Percentiles rank a stretch among this genome's conserved stretches.
Evolutionary conservation across 257 asterid genomes (phyloP).

Genomic region (Petunia axillaris): DNA sequence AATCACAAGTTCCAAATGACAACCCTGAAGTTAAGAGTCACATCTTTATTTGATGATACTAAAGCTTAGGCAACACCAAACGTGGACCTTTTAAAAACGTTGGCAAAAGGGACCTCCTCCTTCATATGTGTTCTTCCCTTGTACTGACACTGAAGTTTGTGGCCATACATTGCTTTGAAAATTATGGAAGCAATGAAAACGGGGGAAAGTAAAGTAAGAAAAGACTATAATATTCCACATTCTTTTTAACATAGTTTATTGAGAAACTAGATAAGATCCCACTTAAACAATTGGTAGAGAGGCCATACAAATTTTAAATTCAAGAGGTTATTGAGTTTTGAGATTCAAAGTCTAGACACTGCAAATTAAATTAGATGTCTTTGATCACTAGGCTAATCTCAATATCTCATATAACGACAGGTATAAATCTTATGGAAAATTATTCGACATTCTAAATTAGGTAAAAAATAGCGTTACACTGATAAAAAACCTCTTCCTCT

Average conservation of each 20-base stretch:
- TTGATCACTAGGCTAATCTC: background rate
- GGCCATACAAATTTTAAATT: too few species aligned
- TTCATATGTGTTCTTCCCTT: constrained; percentile 1
- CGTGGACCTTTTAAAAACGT: background rate
- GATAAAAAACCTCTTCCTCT: background rate
- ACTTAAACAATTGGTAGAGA: too few species aligned
- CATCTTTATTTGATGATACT: constrained; percentile 47
- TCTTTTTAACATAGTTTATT: too few species aligned
- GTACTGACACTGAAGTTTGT: constrained; percentile 23
- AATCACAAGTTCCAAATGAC: constrained; percentile 36
- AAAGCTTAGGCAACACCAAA: constrained; percentile 34
- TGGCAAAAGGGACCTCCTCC: constrained; percentile 27
- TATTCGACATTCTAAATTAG: too few species aligned
- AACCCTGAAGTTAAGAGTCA: constrained; percentile 30
- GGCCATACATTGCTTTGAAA: background rate
- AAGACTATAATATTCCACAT: too few species aligned
- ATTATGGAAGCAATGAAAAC: too few species aligned
- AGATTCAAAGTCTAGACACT: background rate
- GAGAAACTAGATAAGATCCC: too few species aligned
- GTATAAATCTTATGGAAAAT: background rate
- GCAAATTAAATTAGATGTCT: too few species aligned
- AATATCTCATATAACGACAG: too few species aligned
- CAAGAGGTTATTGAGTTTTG: background rate
- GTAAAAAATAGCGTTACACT: background rate
- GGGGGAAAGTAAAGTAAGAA: too few species aligned